Conservation (phyloP, 2,329 filamentous ascomycete genomes). For the Beauveria sp. region DNA sequence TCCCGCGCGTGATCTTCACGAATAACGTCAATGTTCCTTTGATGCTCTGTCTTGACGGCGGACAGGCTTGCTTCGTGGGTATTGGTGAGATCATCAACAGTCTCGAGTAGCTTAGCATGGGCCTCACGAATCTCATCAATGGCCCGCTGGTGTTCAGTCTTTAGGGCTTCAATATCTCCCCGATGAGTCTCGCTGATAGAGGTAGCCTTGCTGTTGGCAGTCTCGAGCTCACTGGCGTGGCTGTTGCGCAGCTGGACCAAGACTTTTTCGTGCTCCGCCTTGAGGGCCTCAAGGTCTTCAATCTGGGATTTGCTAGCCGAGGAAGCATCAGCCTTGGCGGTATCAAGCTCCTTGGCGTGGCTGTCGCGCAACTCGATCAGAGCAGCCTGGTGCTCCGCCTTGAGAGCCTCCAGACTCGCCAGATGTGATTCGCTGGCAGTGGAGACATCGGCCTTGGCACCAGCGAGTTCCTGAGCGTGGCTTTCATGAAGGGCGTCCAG, state of each 20-base stretch:
- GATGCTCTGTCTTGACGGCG: slow-evolving; percentile 47
- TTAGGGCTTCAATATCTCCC: slow-evolving; percentile 26
- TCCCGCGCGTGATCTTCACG: slow-evolving; percentile 33
- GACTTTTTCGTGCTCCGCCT: slow-evolving; percentile 47
- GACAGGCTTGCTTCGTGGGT: slow-evolving; percentile 23
- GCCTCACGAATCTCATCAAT: slow-evolving; percentile 35
- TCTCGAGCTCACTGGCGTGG: slow-evolving; percentile 33
- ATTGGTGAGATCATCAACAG: slow-evolving; percentile 18
- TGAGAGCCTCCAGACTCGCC: slow-evolving; percentile 26
- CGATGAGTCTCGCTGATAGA: slow-evolving; percentile 21
- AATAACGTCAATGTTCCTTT: slow-evolving; percentile 38
- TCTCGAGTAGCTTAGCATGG: slow-evolving; percentile 20
- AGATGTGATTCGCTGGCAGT: slow-evolving; percentile 22
- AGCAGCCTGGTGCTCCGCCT: slow-evolving; percentile 28
- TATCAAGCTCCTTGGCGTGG: slow-evolving; percentile 52
- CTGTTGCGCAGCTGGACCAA: slow-evolving; percentile 33
- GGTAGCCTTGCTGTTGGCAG: slow-evolving; percentile 28
- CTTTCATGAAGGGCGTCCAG: slow-evolving; percentile 48
- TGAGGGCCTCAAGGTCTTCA: slow-evolving; percentile 45
- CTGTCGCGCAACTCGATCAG: slow-evolving; percentile 40
- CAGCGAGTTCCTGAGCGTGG: slow-evolving; percentile 52
- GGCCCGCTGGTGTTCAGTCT: slow-evolving; percentile 41
- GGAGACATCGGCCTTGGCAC: slow-evolving; percentile 36
- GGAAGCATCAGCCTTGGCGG: slow-evolving; percentile 43
- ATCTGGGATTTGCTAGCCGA: slow-evolving; percentile 41